phyloP scores from a whole-genome alignment of 2,329 filamentous ascomycete species.

The Arthrobotrys sinensis region DNA sequence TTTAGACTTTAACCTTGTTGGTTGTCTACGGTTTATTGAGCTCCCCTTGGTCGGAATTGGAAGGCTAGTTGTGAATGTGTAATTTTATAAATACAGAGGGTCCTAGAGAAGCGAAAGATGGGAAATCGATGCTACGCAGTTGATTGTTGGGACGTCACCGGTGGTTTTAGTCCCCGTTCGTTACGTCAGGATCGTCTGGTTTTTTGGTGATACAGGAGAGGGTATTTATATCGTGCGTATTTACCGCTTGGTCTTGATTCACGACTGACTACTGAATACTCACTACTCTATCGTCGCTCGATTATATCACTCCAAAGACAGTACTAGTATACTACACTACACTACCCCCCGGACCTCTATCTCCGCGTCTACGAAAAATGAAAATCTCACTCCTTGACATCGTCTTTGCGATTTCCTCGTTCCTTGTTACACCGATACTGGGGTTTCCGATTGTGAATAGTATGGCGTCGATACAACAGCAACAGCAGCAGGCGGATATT shows the following conservation, averaged over 20 bases:
- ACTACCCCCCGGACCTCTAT: neutral
- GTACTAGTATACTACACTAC: neutral
- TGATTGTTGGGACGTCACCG: neutral
- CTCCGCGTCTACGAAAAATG: constrained; percentile 13
- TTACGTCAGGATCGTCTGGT: too few relatives aligned
- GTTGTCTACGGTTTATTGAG: neutral
- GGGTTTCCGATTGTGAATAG: constrained; percentile 14
- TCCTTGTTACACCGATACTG: constrained; percentile 15
- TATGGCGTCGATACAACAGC: neutral
- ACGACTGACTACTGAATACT: neutral
- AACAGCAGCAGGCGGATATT: constrained; percentile 1
- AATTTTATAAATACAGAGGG: neutral
- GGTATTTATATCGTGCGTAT: neutral
- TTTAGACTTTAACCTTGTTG: neutral
- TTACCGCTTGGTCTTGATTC: neutral
- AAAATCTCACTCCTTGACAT: constrained; percentile 22
- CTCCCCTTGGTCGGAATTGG: constrained; percentile 2
- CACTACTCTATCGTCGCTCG: constrained; percentile 3
- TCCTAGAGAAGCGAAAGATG: neutral
- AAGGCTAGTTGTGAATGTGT: neutral
- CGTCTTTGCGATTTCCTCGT: constrained; percentile 8
- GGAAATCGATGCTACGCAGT: neutral
- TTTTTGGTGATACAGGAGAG: too few relatives aligned
- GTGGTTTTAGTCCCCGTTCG: neutral
- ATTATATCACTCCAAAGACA: neutral